Base-by-base conservation (phyloP, 768 basidiomycete species). In the Naganishia vaughanmartiniae region DNA sequence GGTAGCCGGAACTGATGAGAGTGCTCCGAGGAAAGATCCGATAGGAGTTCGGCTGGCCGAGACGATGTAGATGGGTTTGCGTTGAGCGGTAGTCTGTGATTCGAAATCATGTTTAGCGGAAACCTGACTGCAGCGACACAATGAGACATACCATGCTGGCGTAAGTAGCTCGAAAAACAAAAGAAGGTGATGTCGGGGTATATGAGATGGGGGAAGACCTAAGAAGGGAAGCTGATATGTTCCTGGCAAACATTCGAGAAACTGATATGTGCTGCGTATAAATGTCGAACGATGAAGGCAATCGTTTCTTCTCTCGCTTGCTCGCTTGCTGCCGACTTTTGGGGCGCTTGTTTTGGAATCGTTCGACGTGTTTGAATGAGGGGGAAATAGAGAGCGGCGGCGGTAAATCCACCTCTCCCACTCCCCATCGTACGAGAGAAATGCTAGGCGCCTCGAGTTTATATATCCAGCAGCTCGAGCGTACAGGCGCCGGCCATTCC, bases 21-120 rank as follows among this genome's bases (percentile, higher is more conserved):
- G 88, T 14, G 87, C 79, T 65, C 96, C 96, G 77, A 94, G 91
- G 80, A 98, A 85, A 53, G 92, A 92, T 54, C 91, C 94, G 73
- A 95, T 90, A 54, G 96, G 93, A 15, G 96, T 99, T 74, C 96
- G 89, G 66, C 90, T 88, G 33, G 92, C 94, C 76, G 91, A 88
- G 76, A 96, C 90, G 83, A 97, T 95, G 84, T 76, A 80, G 70
- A 82, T 60, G 55, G 68, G 68, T 53, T 57, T 58, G 19, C 58
- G 56, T 63, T 69, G 68, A 33, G 56, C 68, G 68, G 54, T 54
- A 48, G 68, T 63, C 60, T 63, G 19, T 3, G 42, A 26, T 3
- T n/a, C 24, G 39, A 7, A 6, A 4, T 24, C 6, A 45, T 28
- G 21, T 9, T 63, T 24, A 63, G 42, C 42, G 36, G 14, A 17